These are phyloP conservation scores for Annulohypoxylon nitens DNA, from an alignment of 495 filamentous ascomycete genomes.

Conservation along the genomic window DNA sequence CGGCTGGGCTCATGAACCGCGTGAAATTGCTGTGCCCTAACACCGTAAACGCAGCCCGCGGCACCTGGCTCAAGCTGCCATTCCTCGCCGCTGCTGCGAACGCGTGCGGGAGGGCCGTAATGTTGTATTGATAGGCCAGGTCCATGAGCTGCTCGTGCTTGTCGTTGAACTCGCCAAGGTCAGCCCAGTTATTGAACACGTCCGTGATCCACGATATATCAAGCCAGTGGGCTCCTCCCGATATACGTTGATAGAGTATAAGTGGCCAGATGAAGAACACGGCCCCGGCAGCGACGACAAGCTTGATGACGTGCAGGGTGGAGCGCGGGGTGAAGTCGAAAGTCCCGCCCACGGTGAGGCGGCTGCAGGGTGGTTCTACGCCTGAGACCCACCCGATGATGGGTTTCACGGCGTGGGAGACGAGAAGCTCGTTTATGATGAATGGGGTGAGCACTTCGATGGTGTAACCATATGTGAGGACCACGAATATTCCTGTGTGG, in stretches of 20 bases:
- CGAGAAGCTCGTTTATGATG: not conserved
- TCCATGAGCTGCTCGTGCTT: not conserved
- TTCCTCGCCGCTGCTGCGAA: not conserved
- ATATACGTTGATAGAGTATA: not conserved
- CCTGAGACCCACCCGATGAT: not conserved
- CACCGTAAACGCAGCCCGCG: not conserved
- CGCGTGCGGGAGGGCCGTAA: not conserved
- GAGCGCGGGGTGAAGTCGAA: slow-evolving; percentile 2
- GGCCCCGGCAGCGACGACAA: not conserved
- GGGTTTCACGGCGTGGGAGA: not conserved
- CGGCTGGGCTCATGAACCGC: not conserved
- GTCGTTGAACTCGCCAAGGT: slow-evolving; percentile 1
- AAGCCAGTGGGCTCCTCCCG: not conserved
- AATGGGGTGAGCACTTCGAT: not conserved
- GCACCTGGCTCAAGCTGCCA: not conserved
- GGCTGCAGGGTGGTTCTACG: not conserved
- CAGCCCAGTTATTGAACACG: not conserved
- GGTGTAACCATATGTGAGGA: not conserved
- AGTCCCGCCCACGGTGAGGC: not conserved
- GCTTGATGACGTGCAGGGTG: not conserved
- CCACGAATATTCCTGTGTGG: not conserved
- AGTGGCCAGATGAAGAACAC: not conserved
- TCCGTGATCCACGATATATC: not conserved
- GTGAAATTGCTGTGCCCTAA: not conserved
- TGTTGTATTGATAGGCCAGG: not conserved